A percentile compares a stretch with the other conserved stretches of the same genome.
Evolutionary conservation across 495 filamentous ascomycete genomes (phyloP).

Genomic region (Podospora pseudopauciseta): DNA sequence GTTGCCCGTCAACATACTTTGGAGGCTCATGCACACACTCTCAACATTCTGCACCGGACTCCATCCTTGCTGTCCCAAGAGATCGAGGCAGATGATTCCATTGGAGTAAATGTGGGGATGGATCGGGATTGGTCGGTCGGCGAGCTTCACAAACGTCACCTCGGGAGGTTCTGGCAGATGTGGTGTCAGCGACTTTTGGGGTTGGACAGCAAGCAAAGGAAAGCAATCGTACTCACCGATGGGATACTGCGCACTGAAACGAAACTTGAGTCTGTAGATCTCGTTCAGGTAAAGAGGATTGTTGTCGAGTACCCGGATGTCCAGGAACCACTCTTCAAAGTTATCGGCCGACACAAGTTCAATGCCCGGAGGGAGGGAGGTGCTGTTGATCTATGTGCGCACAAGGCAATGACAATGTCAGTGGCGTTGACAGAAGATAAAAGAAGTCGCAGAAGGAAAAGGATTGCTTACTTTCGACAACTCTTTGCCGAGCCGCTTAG

Average conservation of each 20-base stretch:
- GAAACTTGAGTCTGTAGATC: conserved; percentile 81
- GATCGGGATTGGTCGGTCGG: conserved; percentile 77
- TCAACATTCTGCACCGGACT: conserved; percentile 95
- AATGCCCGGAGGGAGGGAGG: conserved; percentile 66
- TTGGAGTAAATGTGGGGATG: conserved; percentile 98
- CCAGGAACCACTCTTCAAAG: conserved; percentile 87
- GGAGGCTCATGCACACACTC: conserved; percentile 94
- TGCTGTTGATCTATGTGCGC: conserved; percentile 47
- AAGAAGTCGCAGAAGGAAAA: background rate
- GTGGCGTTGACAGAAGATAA: background rate
- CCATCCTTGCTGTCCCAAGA: conserved; percentile 85
- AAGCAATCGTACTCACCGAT: conserved; percentile 61
- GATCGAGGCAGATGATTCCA: conserved; percentile 95
- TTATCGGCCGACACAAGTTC: conserved; percentile 73
- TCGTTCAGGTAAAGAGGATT: conserved; percentile 87
- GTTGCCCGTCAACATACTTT: conserved; percentile 97
- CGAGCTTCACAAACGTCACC: conserved; percentile 73
- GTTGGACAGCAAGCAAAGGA: background rate
- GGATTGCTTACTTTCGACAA: conserved; percentile 42
- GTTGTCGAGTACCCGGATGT: conserved; percentile 83
- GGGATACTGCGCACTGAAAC: conserved; percentile 78
- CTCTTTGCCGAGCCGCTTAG: conserved; percentile 52
- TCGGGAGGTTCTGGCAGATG: conserved; percentile 73
- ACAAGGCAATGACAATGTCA: background rate
- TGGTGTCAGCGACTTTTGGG: background rate